These are phyloP conservation scores for Globisporangium spiculum DNA, from an alignment of 352 stramenopile species.

Conservation along the genomic window DNA sequence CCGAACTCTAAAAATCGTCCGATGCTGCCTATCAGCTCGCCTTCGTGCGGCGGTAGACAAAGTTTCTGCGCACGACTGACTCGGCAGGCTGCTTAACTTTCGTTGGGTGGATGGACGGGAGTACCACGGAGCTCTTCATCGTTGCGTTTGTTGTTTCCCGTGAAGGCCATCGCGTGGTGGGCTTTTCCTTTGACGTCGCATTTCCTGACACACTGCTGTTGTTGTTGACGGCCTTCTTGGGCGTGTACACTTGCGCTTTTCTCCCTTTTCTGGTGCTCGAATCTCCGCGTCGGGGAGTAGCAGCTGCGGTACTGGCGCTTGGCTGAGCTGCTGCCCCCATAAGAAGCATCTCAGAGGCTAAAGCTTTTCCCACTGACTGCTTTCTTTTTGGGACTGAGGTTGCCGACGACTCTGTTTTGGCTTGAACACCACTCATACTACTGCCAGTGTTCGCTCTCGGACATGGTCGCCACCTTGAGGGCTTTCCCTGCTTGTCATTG, in stretches of 20 bases:
- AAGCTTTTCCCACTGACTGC: background rate
- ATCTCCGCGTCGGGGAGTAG: background rate
- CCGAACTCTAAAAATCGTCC: background rate
- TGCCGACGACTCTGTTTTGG: background rate
- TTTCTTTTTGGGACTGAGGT: conserved; percentile 10
- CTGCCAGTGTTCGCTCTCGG: background rate
- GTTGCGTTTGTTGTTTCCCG: background rate
- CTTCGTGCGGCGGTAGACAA: conserved; percentile 1
- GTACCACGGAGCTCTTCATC: background rate
- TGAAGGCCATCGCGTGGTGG: background rate
- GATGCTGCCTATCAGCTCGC: background rate
- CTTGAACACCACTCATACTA: background rate
- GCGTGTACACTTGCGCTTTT: background rate
- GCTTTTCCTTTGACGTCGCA: background rate
- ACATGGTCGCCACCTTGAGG: background rate
- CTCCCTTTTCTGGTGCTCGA: background rate
- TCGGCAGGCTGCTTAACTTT: background rate
- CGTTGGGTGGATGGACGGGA: conserved; percentile 10
- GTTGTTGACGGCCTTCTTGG: background rate
- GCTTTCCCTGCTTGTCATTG: background rate
- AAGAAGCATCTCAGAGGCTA: conserved; percentile 13
- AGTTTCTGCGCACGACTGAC: background rate
- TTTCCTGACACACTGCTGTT: background rate
- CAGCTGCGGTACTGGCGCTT: background rate
- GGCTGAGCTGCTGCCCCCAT: background rate